Evolutionary conservation across 2,329 filamentous ascomycete genomes (phyloP).

Genomic region (Trichoderma sp.): DNA sequence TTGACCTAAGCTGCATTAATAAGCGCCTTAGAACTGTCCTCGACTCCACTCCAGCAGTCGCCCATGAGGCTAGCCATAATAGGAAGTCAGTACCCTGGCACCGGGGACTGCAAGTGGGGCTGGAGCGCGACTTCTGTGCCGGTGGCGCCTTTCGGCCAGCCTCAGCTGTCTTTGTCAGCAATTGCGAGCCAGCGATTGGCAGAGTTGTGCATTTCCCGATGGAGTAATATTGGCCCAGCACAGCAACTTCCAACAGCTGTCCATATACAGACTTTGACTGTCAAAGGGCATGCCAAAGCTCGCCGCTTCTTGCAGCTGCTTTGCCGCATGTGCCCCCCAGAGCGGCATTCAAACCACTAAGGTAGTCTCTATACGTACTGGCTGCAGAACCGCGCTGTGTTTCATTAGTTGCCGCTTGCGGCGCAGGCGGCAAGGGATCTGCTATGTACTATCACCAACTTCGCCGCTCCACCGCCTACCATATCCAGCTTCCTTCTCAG

Average conservation of each 20-base stretch:
- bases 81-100: constrained; percentile 14
- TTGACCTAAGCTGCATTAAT: not conserved
- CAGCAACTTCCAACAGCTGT: not conserved
- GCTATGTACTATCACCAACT: too few relatives aligned
- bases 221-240: not conserved
- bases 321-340: too few relatives aligned
- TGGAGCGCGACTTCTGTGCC: constrained; percentile 5
- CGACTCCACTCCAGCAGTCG: not conserved
- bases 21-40: not conserved
- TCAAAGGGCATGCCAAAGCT: too few relatives aligned
- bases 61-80: not conserved
- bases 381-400: too few relatives aligned
- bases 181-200: not conserved
- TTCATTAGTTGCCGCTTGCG: too few relatives aligned
- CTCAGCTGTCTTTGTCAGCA: not conserved
- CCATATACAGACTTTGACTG: too few relatives aligned
- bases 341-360: too few relatives aligned
- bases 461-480: too few relatives aligned
- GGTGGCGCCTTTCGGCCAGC: not conserved
- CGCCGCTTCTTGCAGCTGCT: too few relatives aligned
- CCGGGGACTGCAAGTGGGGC: not conserved
- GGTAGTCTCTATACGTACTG: too few relatives aligned
- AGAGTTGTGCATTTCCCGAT: not conserved
- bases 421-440: too few relatives aligned
- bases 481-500: too few relatives aligned